These are phyloP conservation scores for Suillus bovinus DNA, from an alignment of 768 basidiomycete genomes.

Conservation along the genomic window DNA sequence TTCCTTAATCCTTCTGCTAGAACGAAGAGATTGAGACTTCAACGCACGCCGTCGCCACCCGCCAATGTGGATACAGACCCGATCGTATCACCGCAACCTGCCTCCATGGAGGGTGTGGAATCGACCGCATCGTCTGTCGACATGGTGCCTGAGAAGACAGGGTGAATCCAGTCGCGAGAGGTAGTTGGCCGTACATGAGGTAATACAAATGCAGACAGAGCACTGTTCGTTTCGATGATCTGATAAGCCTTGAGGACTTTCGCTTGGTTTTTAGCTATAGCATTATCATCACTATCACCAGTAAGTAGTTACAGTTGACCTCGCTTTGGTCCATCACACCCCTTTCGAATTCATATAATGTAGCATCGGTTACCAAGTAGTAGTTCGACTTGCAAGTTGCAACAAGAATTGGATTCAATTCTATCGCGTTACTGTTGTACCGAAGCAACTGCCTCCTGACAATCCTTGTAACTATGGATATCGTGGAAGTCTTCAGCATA, in stretches of 20 bases:
- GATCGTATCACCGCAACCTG: neutral
- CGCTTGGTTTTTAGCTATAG: conserved; percentile 1
- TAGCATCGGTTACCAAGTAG: neutral
- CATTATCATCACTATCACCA: conserved; percentile 1
- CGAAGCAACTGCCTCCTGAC: neutral
- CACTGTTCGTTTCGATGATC: neutral
- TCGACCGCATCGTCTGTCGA: neutral
- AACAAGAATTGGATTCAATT: neutral
- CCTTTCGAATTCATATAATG: neutral
- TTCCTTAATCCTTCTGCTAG: conserved; percentile 67
- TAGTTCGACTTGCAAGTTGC: conserved; percentile 1
- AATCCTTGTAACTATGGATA: neutral
- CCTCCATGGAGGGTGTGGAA: neutral
- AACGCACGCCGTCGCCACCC: conserved; percentile 27
- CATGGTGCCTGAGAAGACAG: neutral
- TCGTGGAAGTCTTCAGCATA: neutral
- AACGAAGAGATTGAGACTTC: conserved; percentile 30
- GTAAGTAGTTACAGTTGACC: neutral
- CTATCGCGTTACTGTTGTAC: neutral
- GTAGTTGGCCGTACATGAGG: neutral
- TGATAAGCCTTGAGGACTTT: neutral
- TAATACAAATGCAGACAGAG: neutral
- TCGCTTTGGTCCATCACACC: neutral
- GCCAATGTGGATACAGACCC: conserved; percentile 2
- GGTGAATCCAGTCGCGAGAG: neutral